Conservation (phyloP, 2,329 filamentous ascomycete genomes). For the Aspergillus sp. region DNA sequence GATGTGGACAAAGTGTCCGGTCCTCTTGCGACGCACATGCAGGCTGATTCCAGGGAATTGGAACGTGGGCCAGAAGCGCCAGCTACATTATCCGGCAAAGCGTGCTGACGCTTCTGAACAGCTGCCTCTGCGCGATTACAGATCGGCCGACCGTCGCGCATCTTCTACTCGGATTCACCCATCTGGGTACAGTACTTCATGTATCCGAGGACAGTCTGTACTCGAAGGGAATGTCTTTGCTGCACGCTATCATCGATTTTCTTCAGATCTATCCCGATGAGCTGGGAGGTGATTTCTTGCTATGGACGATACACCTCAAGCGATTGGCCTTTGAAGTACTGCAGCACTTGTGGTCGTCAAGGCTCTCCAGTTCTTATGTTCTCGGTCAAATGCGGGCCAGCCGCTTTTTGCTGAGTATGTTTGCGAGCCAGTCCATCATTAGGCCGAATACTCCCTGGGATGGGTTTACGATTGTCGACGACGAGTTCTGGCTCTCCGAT, state of each 20-base stretch:
- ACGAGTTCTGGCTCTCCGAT: constrained; percentile 59
- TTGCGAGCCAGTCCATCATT: constrained; percentile 63
- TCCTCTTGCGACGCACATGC: constrained; percentile 60
- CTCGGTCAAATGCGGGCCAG: constrained; percentile 70
- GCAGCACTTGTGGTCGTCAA: constrained; percentile 72
- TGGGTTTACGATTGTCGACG: constrained; percentile 48
- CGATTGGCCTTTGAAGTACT: constrained; percentile 63
- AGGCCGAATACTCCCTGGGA: constrained; percentile 66
- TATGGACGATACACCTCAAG: constrained; percentile 62
- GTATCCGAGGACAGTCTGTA: constrained; percentile 63
- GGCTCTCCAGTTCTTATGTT: constrained; percentile 64
- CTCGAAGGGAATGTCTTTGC: constrained; percentile 61
- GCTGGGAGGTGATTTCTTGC: constrained; percentile 50
- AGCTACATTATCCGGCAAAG: constrained; percentile 74
- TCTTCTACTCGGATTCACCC: constrained; percentile 77
- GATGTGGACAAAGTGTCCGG: constrained; percentile 71
- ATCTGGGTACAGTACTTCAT: constrained; percentile 59
- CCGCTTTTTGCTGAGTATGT: constrained; percentile 69
- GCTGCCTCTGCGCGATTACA: constrained; percentile 65
- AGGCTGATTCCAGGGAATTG: constrained; percentile 58
- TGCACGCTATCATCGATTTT: constrained; percentile 71
- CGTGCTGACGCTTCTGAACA: constrained; percentile 76
- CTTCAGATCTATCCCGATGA: constrained; percentile 59
- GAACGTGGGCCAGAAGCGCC: constrained; percentile 59
- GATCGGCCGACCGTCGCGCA: constrained; percentile 81